A percentile compares a stretch with the other conserved stretches of the same genome.
Conservation (phyloP, 306 rosid species). For the Hippophae tibetana region DNA sequence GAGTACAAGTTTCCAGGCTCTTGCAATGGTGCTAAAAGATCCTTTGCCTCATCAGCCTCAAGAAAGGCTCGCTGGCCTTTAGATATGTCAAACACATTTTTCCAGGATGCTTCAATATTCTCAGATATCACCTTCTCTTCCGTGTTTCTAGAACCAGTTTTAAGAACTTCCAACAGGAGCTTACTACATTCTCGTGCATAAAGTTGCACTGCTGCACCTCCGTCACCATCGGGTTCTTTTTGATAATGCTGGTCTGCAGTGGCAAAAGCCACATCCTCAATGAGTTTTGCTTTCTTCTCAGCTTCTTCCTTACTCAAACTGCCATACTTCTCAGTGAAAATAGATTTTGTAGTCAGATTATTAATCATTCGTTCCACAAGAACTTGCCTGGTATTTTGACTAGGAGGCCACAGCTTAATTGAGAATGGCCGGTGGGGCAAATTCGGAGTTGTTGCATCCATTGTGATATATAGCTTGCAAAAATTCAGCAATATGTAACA, state of each 20-base stretch:
- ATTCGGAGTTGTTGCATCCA: constrained; percentile 40
- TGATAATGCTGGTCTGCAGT: constrained; percentile 58
- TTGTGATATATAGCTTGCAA: constrained; percentile 35
- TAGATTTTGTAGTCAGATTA: constrained; percentile 61
- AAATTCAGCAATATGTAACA: not conserved
- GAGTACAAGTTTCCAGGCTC: constrained; percentile 63
- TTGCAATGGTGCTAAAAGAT: constrained; percentile 59
- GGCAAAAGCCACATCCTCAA: constrained; percentile 70
- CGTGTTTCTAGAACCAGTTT: constrained; percentile 42
- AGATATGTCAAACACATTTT: constrained; percentile 67
- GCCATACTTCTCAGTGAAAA: constrained; percentile 82
- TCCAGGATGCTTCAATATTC: constrained; percentile 18
- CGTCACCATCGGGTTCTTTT: constrained; percentile 91
- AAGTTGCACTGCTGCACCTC: constrained; percentile 91
- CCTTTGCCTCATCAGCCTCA: constrained; percentile 69
- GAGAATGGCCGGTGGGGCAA: constrained; percentile 56
- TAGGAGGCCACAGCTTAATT: constrained; percentile 96
- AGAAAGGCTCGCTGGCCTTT: constrained; percentile 64
- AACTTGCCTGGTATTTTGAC: constrained; percentile 73
- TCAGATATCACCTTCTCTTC: constrained; percentile 29
- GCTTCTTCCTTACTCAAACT: constrained; percentile 64
- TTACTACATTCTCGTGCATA: constrained; percentile 92
- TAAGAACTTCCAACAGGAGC: constrained; percentile 73
- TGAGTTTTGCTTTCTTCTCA: constrained; percentile 61
- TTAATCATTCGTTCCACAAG: constrained; percentile 79